Evolutionary conservation across 23 red algal species (phyloP), one percentile per base, ranked within the genome.

Genomic region (Gracilariopsis chorda): DNA sequence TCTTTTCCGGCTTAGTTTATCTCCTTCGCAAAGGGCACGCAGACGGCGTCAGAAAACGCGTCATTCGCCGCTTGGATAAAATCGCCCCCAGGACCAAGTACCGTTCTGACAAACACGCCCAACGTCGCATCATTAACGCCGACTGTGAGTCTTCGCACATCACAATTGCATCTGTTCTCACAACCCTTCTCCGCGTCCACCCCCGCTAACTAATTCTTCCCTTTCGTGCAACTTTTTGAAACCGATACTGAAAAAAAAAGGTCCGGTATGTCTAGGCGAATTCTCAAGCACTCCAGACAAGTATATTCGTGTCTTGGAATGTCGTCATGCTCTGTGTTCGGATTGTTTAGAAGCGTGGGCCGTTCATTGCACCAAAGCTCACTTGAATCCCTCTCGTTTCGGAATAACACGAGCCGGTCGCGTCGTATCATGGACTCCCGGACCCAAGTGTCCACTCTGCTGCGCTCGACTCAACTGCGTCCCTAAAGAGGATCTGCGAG

Each of bases 371-470:
- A 91, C 88, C 39, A 80, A 82, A 57, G 88, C 88, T 2, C 88
- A 91, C 72, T 45, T 91, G n/a, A 91, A 91, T 37, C 88, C 88
- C 27, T 71, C 88, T 64, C 88, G 88, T 37, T 91, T 91, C 48
- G 88, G 88, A 5, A 72, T 91, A 28, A 91, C 88, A 3, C 49
- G 88, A 48, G 77, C 44, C 40, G 88, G 88, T 7, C 75, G 71
- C 62, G 77, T 91, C 21, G 77, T 91, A 7, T 80, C 88, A 37
- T 91, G 88, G 88, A 80, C 74, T 44, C 74, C 75, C 2, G 75
- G 75, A 25, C 88, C 88, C 3, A 82, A 80, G 48, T 91, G 88
- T 30, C 88, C 88, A n/a, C 75, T 91, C 5, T 91, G 88, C 45
- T 82, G 88, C 37, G 88, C 88, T 12, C 74, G 77, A 24, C 43